phyloP scores from a whole-genome alignment of 2,329 filamentous ascomycete genomes.

The Podosphaera xanthii region DNA sequence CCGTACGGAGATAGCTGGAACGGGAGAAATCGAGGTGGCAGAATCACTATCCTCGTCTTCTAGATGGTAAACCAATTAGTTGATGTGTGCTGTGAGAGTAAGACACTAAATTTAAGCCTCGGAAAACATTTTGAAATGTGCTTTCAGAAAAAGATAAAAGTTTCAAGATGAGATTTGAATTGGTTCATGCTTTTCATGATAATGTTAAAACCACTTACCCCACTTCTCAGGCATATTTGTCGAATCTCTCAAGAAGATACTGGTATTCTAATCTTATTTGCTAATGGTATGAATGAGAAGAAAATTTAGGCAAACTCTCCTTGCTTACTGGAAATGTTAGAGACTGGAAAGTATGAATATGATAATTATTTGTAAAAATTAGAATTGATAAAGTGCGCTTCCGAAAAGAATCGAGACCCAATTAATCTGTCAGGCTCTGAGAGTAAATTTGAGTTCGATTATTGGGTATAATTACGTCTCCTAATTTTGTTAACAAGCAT shows the following conservation, averaged over 20 bases:
- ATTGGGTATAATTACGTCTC: too few species aligned
- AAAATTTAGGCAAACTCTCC: too few species aligned
- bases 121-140: neutral
- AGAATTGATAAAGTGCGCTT: too few species aligned
- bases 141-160: neutral
- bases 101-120: neutral
- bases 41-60: conserved; percentile 24
- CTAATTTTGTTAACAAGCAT: too few species aligned
- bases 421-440: too few species aligned
- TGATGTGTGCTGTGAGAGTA: neutral
- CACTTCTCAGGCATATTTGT: conserved; percentile 16
- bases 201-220: conserved; percentile 11
- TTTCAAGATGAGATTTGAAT: neutral
- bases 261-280: too few species aligned
- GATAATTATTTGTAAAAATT: neutral
- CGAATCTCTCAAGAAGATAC: too few species aligned
- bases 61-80: conserved; percentile 6
- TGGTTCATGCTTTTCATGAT: neutral
- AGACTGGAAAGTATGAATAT: neutral
- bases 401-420: too few species aligned
- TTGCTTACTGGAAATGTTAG: too few species aligned
- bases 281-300: too few species aligned
- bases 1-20: conserved; percentile 9
- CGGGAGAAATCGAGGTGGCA: conserved; percentile 22
- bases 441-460: too few species aligned